phyloP scores from a whole-genome alignment of 805 yeast species.

The Hanseniaspora pseudoguilliermondii region DNA sequence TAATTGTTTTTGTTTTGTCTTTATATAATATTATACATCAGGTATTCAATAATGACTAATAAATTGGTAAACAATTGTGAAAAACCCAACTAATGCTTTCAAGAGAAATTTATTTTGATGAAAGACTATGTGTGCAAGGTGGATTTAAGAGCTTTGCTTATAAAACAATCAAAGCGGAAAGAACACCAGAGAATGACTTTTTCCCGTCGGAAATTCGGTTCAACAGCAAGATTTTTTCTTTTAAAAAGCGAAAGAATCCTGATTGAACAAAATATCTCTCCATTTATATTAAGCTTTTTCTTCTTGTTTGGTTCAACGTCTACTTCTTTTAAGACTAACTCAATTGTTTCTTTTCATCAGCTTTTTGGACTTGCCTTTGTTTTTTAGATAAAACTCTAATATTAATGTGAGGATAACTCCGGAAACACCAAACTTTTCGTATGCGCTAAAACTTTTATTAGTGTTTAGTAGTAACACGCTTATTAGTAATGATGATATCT shows the following conservation, averaged over 20 bases:
- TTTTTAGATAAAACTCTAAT: constrained; percentile 54
- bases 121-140: too few relatives aligned
- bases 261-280: too few relatives aligned
- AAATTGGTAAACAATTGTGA: not conserved
- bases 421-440: constrained; percentile 69
- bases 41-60: too few relatives aligned
- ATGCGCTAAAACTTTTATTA: constrained; percentile 40
- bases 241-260: too few relatives aligned
- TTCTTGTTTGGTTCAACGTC: too few relatives aligned
- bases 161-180: too few relatives aligned
- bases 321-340: too few relatives aligned
- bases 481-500: constrained; percentile 87
- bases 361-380: not conserved
- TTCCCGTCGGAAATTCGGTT: not conserved
- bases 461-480: constrained; percentile 74
- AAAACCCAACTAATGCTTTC: not conserved
- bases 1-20: too few relatives aligned
- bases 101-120: not conserved
- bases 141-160: too few relatives aligned
- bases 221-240: too few relatives aligned
- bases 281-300: too few relatives aligned
- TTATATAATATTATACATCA: too few relatives aligned
- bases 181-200: not conserved
- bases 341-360: not conserved
- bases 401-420: constrained; percentile 80